Conservation (phyloP, 164 flowering plant species). For the Vitis vinifera region ASM3070453v1 NC_081817.1:28174001-28174500, state of each 20-base stretch:
- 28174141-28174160: constrained; percentile 2
- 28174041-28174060: background rate
- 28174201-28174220: background rate
- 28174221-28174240: background rate
- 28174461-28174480: background rate
- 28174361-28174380: background rate
- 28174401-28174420: background rate
- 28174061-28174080: constrained; percentile 1
- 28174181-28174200: background rate
- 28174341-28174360: background rate
- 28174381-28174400: background rate
- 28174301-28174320: background rate
- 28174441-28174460: background rate
- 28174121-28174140: constrained; percentile 1
- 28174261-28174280: background rate
- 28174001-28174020: too few relatives aligned
- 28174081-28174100: background rate
- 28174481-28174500: background rate
- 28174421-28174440: background rate
- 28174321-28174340: background rate
- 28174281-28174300: background rate
- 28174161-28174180: background rate
- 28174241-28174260: too few relatives aligned
- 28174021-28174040: too few relatives aligned
- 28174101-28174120: background rate